A percentile compares a stretch with the other conserved stretches of the same genome.
phyloP scores from a whole-genome alignment of 495 filamentous ascomycete genomes.

The Xylaria intraflava region DNA sequence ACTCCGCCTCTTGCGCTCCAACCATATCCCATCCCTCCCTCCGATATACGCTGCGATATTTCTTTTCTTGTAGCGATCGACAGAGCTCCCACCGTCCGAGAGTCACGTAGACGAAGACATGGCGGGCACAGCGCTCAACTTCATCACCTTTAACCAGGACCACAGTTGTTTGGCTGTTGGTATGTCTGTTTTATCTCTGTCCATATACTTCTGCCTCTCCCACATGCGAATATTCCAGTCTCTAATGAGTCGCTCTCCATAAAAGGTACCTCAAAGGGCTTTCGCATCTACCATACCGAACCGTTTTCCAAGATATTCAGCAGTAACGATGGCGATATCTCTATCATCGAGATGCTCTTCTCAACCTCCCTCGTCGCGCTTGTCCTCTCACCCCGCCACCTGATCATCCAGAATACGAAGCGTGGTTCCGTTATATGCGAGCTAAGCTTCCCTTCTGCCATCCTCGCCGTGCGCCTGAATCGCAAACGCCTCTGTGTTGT shows the following conservation, averaged over 20 bases:
- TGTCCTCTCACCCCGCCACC: slow-evolving; percentile 77
- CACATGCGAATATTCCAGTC: neutral
- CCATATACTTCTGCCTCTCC: neutral
- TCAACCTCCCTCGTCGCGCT: slow-evolving; percentile 96
- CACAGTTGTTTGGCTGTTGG: slow-evolving; percentile 93
- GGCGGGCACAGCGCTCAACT: slow-evolving; percentile 71
- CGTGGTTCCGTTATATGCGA: slow-evolving; percentile 96
- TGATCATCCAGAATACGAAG: slow-evolving; percentile 98
- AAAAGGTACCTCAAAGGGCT: slow-evolving; percentile 79
- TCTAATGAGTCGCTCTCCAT: slow-evolving; percentile 8
- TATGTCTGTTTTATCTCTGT: slow-evolving; percentile 33
- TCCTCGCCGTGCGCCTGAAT: slow-evolving; percentile 87
- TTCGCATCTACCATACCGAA: slow-evolving; percentile 92
- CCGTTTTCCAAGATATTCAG: slow-evolving; percentile 91
- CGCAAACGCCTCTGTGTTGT: slow-evolving; percentile 89
- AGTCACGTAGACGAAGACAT: slow-evolving; percentile 19
- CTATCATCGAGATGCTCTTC: slow-evolving; percentile 97
- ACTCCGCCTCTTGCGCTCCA: neutral
- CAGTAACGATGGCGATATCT: slow-evolving; percentile 85
- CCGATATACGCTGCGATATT: neutral
- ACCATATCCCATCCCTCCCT: neutral
- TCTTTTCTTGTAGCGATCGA: neutral
- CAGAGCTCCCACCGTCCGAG: neutral
- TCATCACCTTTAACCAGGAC: slow-evolving; percentile 98
- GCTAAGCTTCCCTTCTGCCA: slow-evolving; percentile 90